Base-by-base conservation (phyloP, 108 stramenopile species). In the Cyclotella cryptica region DNA sequence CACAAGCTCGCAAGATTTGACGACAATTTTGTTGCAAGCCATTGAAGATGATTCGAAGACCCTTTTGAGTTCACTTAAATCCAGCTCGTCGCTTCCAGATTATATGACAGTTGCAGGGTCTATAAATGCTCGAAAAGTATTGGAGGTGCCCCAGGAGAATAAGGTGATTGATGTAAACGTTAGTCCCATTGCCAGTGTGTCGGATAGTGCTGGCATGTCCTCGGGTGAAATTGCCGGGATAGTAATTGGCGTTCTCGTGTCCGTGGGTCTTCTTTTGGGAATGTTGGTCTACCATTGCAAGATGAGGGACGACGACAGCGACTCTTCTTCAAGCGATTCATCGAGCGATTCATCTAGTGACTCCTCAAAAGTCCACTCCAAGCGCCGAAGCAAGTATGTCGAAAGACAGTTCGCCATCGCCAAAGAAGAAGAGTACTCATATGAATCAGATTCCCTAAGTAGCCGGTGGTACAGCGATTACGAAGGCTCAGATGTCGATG, bases 401-500 rank as follows among this genome's bases (percentile, higher is more conserved):
- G 35, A 12, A 15, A n/a, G 3, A 30, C 11, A 30, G 10, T 2
- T n/a, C 19, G 28, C 18, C 40, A 39, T 13, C 3, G 10, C 3
- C 0, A 29, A 30, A 35, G 51, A 41, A 5, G 52, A 54, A 10
- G 40, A 62, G 19, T 14, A 47, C 26, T 71, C 43, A 17, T 59
- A 72, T 42, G 72, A 61, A 40, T 40, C 40, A 13, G 72, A 72
- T 62, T 49, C 46, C 13, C 40, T 62, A 28, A 62, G 57, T 27
- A 73, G 73, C 24, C 62, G 73, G 18, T 74, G 73, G 73, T 74
- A 65, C 42, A 64, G 62, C 42, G 73, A 74, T 51, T 74, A 64
- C 10, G 62, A 64, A 52, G 63, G 63, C 19, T 64, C 52, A 27
- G 72, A 74, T 27, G 47, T 28, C 17, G 66, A 26, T 41, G 47